Conservation (phyloP, 2,329 filamentous ascomycete genomes). For the Aureobasidium melanogenum region DNA sequence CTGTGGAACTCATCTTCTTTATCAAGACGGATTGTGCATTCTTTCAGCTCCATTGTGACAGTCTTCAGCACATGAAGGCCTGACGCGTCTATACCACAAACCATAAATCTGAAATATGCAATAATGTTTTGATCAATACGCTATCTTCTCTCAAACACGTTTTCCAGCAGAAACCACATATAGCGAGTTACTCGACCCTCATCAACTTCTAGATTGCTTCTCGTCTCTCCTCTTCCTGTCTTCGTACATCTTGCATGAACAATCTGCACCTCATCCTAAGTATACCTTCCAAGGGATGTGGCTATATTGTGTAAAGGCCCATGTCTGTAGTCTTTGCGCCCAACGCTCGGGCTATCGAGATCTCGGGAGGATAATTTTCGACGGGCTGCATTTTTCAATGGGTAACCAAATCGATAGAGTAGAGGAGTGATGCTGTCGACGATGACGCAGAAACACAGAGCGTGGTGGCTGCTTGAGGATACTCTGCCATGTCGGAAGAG, state of each 20-base stretch:
- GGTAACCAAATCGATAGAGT: background rate
- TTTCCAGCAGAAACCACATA: background rate
- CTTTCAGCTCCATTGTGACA: too few relatives aligned
- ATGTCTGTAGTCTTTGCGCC: background rate
- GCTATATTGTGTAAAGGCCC: background rate
- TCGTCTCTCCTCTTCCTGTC: background rate
- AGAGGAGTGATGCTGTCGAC: background rate
- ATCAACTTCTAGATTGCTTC: background rate
- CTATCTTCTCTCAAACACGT: too few relatives aligned
- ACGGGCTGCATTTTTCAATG: background rate
- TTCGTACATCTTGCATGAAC: background rate
- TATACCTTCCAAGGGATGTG: background rate
- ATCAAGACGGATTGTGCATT: too few relatives aligned
- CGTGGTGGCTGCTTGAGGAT: background rate
- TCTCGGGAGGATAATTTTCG: background rate
- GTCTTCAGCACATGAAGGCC: too few relatives aligned
- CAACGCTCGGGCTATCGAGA: background rate
- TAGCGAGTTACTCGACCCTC: background rate
- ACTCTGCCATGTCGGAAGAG: background rate
- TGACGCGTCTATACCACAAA: too few relatives aligned
- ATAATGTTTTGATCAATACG: too few relatives aligned
- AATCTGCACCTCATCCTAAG: background rate
- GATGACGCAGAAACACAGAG: too few relatives aligned
- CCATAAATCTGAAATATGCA: too few relatives aligned
- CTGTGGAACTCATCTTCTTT: too few relatives aligned